Evolutionary conservation across 2,329 filamentous ascomycete species (phyloP).

Genomic region (Verticillium alfalfae): DNA sequence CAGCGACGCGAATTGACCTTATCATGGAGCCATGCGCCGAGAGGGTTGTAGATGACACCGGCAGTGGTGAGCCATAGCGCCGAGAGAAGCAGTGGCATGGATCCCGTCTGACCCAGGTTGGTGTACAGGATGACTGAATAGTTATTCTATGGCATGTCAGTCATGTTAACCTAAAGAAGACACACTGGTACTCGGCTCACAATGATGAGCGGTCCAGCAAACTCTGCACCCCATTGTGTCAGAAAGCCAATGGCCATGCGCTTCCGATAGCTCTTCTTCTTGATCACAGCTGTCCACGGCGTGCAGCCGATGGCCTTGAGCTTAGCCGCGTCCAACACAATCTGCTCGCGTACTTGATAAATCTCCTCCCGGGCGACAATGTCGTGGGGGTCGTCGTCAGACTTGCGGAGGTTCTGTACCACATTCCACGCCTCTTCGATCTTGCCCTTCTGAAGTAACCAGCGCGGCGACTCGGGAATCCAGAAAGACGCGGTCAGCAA

Average conservation of each 20-base stretch:
- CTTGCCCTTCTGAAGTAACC: constrained; percentile 40
- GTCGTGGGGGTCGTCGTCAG: constrained; percentile 29
- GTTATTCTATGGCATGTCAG: constrained; percentile 28
- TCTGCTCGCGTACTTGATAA: constrained; percentile 39
- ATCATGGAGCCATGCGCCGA: constrained; percentile 41
- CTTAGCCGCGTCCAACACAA: constrained; percentile 33
- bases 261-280: constrained; percentile 42
- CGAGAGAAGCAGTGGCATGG: constrained; percentile 31
- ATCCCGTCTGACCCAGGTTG: constrained; percentile 29
- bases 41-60: constrained; percentile 41
- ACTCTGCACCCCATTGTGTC: constrained; percentile 47
- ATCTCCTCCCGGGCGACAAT: constrained; percentile 38
- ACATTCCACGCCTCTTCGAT: constrained; percentile 38
- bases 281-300: constrained; percentile 37
- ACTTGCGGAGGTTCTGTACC: constrained; percentile 29
- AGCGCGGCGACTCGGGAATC: constrained; percentile 41
- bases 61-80: constrained; percentile 37
- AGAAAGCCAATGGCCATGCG: constrained; percentile 45
- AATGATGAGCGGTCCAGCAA: constrained; percentile 45
- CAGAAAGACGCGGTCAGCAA: constrained; percentile 32
- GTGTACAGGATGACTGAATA: constrained; percentile 31
- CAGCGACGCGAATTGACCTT: constrained; percentile 41
- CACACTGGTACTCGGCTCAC: constrained; percentile 21
- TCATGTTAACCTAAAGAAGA: not conserved
- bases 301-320: constrained; percentile 29